Percentiles rank a stretch among this genome's conserved stretches.
phyloP scores from a whole-genome alignment of 139 green algal genomes.

The Haematococcus sp. region DNA sequence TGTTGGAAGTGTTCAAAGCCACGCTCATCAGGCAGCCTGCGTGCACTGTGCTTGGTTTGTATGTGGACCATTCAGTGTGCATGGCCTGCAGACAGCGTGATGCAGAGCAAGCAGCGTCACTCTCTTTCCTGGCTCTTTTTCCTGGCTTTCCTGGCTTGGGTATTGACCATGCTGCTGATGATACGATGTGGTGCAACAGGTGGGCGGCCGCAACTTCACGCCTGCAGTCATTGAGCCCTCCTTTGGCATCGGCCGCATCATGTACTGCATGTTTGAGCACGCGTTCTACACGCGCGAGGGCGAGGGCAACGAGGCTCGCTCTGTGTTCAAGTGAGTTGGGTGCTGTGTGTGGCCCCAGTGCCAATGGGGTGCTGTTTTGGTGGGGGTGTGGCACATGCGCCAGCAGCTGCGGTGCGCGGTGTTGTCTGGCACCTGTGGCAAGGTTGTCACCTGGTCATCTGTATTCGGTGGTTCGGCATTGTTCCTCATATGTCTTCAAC shows the following conservation, averaged over 20 bases:
- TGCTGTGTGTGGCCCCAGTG: neutral
- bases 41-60: too few species aligned
- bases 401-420: constrained; percentile 15
- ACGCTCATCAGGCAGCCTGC: too few species aligned
- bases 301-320: constrained; percentile 38
- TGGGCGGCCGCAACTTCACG: constrained; percentile 74
- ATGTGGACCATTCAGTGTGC: too few species aligned
- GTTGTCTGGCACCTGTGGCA: constrained; percentile 51
- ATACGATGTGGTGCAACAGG: too few species aligned
- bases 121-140: too few species aligned
- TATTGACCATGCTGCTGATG: too few species aligned
- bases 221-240: constrained; percentile 97
- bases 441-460: neutral
- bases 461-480: too few species aligned
- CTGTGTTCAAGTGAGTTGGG: constrained; percentile 29
- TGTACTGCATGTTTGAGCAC: constrained; percentile 99
- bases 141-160: too few species aligned
- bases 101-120: too few species aligned
- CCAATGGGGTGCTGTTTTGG: neutral
- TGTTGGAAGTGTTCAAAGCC: too few species aligned
- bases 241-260: constrained; percentile 97
- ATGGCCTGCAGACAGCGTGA: too few species aligned
- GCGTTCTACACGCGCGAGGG: constrained; percentile 83
- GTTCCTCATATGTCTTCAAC: too few species aligned
- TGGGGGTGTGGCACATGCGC: neutral